These are phyloP conservation scores for Aureobasidium uvarum DNA, from an alignment of 2,329 filamentous ascomycete species.

Conservation along the genomic window DNA sequence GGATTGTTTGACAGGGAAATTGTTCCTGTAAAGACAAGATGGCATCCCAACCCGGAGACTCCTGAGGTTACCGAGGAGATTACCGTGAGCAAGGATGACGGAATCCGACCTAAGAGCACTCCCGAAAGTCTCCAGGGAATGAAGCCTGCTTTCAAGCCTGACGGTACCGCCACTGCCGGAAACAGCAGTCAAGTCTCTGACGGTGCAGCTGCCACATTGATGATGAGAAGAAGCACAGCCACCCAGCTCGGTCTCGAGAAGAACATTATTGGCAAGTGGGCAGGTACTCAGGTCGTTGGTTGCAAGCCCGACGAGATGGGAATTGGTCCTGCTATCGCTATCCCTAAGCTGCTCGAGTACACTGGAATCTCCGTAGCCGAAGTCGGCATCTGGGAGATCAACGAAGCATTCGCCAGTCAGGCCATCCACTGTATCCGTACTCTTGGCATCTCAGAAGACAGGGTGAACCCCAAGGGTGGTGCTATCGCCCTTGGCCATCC, in stretches of 20 bases:
- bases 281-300: constrained; percentile 70
- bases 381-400: constrained; percentile 87
- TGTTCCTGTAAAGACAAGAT: constrained; percentile 71
- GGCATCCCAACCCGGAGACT: constrained; percentile 60
- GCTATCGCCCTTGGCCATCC: constrained; percentile 94
- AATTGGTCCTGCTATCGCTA: constrained; percentile 79
- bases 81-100: constrained; percentile 76
- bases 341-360: constrained; percentile 73
- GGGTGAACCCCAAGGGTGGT: constrained; percentile 88
- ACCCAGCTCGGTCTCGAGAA: constrained; percentile 66
- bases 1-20: constrained; percentile 78
- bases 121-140: constrained; percentile 71
- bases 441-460: constrained; percentile 65
- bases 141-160: constrained; percentile 78
- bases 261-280: constrained; percentile 78
- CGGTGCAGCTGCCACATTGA: constrained; percentile 76
- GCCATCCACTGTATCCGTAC: constrained; percentile 68
- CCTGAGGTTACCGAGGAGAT: constrained; percentile 55
- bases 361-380: constrained; percentile 66
- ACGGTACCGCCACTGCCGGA: constrained; percentile 78
- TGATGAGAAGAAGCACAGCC: constrained; percentile 83
- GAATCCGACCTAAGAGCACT: constrained; percentile 67
- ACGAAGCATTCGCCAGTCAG: constrained; percentile 71
- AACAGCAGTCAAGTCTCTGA: constrained; percentile 85
- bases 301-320: constrained; percentile 93